Evolutionary conservation across 192 early-diverging fungal species (phyloP).

Genomic region (Phycomyces blakesleeanus): DNA sequence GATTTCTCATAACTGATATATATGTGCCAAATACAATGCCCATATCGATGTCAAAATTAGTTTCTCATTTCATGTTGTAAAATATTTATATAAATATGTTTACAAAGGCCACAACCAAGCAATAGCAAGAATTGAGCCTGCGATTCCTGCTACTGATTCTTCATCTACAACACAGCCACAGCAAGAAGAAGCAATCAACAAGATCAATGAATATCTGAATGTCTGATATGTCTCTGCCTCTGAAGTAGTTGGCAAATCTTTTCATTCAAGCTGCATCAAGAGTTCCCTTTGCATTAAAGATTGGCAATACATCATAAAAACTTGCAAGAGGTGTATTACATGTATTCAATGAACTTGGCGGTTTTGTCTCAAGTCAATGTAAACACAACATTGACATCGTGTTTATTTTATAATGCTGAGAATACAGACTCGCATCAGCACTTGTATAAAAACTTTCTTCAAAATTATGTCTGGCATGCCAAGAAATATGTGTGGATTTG

Average conservation of each 20-base stretch:
- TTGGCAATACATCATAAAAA: conserved; percentile 22
- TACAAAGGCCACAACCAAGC: conserved; percentile 7
- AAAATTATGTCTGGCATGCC: neutral
- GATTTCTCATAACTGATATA: conserved; percentile 30
- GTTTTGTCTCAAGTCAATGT: neutral
- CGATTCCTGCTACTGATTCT: too few relatives aligned
- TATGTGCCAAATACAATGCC: conserved; percentile 35
- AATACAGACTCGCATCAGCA: neutral
- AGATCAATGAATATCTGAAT: conserved; percentile 10
- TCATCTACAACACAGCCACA: neutral
- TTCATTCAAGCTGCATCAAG: conserved; percentile 24
- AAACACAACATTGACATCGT: neutral
- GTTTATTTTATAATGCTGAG: neutral
- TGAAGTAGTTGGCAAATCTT: conserved; percentile 35
- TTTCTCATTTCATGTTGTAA: neutral
- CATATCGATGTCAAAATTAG: conserved; percentile 36
- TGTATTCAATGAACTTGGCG: too few relatives aligned
- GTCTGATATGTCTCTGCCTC: conserved; percentile 25
- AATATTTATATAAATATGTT: conserved; percentile 12
- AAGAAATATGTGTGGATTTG: too few relatives aligned
- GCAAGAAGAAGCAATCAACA: neutral
- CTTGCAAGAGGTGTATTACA: conserved; percentile 4
- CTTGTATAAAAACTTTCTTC: neutral
- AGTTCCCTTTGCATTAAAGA: conserved; percentile 20
- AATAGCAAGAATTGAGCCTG: neutral